These are phyloP conservation scores for Kickxella alabastrina DNA, from an alignment of 192 early-diverging fungal genomes.

Conservation along the genomic window DNA sequence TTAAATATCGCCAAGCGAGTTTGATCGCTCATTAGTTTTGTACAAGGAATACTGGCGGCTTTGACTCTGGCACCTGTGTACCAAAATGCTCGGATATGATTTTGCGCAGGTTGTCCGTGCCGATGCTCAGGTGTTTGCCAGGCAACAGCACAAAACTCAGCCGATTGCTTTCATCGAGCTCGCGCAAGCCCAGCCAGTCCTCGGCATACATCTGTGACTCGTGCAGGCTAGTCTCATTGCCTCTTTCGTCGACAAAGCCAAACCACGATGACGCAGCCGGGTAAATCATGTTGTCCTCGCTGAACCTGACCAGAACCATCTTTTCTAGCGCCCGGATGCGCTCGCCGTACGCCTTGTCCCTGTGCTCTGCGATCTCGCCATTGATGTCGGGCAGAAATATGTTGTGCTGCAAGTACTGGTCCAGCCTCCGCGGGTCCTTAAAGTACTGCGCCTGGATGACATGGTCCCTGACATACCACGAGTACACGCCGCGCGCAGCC, in stretches of 20 bases:
- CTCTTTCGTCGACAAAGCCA: conserved; percentile 58
- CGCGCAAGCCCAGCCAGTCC: conserved; percentile 67
- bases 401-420: conserved; percentile 68
- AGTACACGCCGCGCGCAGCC: conserved; percentile 76
- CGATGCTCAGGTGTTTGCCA: conserved; percentile 45
- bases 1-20: too few relatives aligned
- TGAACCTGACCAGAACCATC: conserved; percentile 81
- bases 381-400: conserved; percentile 90
- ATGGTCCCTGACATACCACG: conserved; percentile 74
- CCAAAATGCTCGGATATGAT: conserved; percentile 38
- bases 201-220: conserved; percentile 61
- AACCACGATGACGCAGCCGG: conserved; percentile 71
- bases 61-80: too few relatives aligned
- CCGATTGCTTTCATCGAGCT: conserved; percentile 49
- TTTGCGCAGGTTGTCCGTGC: conserved; percentile 12
- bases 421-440: conserved; percentile 63
- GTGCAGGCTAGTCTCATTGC: conserved; percentile 50
- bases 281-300: conserved; percentile 71
- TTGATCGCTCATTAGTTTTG: conserved; percentile 11
- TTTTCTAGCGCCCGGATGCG: conserved; percentile 62
- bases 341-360: conserved; percentile 57
- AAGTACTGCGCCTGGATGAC: conserved; percentile 95
- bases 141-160: conserved; percentile 25
- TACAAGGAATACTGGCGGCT: background rate
- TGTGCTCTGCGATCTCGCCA: conserved; percentile 59